Evolutionary conservation across 306 rosid genomes (phyloP).

Genomic region (Sicyos edulis): DNA sequence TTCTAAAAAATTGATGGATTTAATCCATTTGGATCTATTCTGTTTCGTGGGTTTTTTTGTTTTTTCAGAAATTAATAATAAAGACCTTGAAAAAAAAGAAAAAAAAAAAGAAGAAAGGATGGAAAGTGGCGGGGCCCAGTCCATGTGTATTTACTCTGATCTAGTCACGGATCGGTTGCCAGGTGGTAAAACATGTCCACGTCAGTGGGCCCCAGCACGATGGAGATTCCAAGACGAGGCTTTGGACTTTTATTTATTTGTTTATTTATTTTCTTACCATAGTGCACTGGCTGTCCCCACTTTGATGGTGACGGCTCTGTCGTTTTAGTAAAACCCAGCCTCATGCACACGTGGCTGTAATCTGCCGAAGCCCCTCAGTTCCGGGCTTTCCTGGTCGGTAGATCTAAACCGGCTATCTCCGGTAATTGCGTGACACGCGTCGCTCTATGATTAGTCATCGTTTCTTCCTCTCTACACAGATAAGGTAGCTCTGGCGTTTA

Average conservation of each 20-base stretch:
- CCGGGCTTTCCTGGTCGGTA: background rate
- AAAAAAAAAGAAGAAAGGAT: no score
- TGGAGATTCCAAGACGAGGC: conserved; percentile 20
- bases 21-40: no score
- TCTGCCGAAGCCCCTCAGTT: background rate
- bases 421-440: background rate
- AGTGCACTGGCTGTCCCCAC: conserved; percentile 3
- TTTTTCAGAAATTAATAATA: no score
- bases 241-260: background rate
- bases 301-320: conserved; percentile 15
- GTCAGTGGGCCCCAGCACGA: conserved; percentile 9
- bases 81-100: no score
- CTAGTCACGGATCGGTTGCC: conserved; percentile 19
- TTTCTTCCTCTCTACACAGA: background rate
- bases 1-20: no score
- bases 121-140: conserved; percentile 1
- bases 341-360: conserved; percentile 12
- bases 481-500: background rate
- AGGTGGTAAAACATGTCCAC: conserved; percentile 17
- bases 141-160: background rate
- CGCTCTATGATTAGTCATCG: background rate
- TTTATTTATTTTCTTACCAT: background rate
- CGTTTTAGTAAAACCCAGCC: background rate
- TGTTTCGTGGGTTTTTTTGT: no score
- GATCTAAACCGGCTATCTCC: background rate